Evolutionary conservation across 805 yeast genomes (phyloP), one percentile per base, ranked within the genome.

Genomic region (Lipomyces anomalus): DNA sequence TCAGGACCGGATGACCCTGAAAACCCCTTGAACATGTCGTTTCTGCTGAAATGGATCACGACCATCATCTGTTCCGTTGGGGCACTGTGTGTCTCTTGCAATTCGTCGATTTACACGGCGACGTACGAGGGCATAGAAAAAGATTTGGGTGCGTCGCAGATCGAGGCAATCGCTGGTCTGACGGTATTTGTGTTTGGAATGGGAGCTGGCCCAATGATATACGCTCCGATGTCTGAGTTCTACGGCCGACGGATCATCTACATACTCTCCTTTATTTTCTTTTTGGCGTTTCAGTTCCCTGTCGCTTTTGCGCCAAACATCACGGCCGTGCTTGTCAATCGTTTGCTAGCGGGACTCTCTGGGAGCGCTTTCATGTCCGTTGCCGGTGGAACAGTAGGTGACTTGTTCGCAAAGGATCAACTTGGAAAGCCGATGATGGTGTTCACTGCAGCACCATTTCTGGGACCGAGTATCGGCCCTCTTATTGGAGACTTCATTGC

Each of bases 291-390:
- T 61, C 78, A 76, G 56, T 60, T 78, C 33, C 71, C 73, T 1
- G 70, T 78, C 44, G 78, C 75, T 5, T 74, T 75, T 20, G 60
- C 58, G 1, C 40, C 35, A 6, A 59, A 59, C 38, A 46, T 62
- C 20, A 49, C 49, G 6, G 42, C 57, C 2, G 70, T 84, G 23
- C 66, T 86, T 39, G 80, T 87, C 4, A 68, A 84, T 37, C 67
- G 95, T 56, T 83, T 84, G 59, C 76, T 87, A 57, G 70, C 82
- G 18, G 95, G 95, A 0, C 71, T 81, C 23, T 73, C 81, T 40
- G 86, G 92, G 1, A 79, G 89, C 1, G 94, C 92, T 2, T 87
- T 89, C 1, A 71, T 87, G 66, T 81, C 95, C 6, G 78, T 84
- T 53, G 90, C 87, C 9, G 87, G 89, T 43, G 96, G 95, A 52